Base-by-base conservation (phyloP, 2,329 filamentous ascomycete species). In the Massarina eburnea region DNA sequence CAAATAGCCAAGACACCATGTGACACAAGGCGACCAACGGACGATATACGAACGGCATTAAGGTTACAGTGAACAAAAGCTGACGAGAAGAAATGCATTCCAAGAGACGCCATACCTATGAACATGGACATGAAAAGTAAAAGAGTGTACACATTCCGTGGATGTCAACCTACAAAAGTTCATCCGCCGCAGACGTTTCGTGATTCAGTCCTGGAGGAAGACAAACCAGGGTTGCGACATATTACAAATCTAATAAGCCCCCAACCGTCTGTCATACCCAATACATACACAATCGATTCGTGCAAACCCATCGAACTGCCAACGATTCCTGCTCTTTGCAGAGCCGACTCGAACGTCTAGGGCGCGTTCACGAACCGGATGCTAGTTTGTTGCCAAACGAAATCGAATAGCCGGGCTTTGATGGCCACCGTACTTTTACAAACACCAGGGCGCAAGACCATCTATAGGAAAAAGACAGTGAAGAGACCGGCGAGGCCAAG, bases 381-480 rank as follows among this genome's bases (percentile, higher is more conserved):
- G 57, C 54, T 52, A 29, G 54, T n/a, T n/a, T n/a, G n/a, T n/a
- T n/a, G n/a, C n/a, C n/a, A n/a, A n/a, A n/a, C 59, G 57, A 64
- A 66, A 55, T 49, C 54, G 62, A 49, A 61, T 65, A 46, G 47
- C 58, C 51, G 54, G 42, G 55, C 49, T 54, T 58, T 65, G 66
- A 66, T 73, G 66, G 70, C 70, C 65, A 66, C 65, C 68, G 66
- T 58, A 60, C 59, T 54, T 48, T 50, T 59, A 51, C 54, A 62
- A 68, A 69, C 65, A 67, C 67, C 66, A 65, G n/a, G n/a, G n/a
- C n/a, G n/a, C n/a, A n/a, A n/a, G n/a, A 61, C 58, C 58, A 47
- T 66, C 73, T 72, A 77, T 48, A 77, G 64, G 54, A 78, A 70
- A 57, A 77, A 65, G 58, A 74, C 73, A 46, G 75, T 74, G 41